These are phyloP conservation scores for Esteya vermicola DNA, from an alignment of 2,329 filamentous ascomycete species.

Conservation along the genomic window DNA sequence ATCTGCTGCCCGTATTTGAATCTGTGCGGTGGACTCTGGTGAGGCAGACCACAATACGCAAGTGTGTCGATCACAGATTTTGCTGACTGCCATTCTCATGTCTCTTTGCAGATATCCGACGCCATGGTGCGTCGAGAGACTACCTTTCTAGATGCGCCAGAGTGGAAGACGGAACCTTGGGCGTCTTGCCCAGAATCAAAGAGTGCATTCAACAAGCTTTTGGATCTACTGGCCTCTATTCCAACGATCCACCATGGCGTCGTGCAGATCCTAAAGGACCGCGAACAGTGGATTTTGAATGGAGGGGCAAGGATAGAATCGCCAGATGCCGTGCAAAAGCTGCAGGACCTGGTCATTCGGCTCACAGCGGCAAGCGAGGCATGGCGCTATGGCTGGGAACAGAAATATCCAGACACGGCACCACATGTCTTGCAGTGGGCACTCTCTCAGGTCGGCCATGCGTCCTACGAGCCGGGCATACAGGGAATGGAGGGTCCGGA, in stretches of 20 bases:
- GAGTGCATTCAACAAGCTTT: constrained; percentile 9
- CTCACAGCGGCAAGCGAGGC: constrained; percentile 1
- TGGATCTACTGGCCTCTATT: constrained; percentile 13
- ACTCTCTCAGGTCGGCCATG: constrained; percentile 5
- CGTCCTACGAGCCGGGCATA: constrained; percentile 10
- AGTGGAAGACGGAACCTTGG: constrained; percentile 14
- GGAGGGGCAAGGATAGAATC: constrained; percentile 5
- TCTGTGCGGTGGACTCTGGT: constrained; percentile 13
- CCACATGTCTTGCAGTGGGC: constrained; percentile 8
- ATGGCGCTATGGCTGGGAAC: constrained; percentile 9
- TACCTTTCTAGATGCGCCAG: constrained; percentile 11
- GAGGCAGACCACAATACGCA: no score
- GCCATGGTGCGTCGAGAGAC: constrained; percentile 12
- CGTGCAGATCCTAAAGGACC: constrained; percentile 6
- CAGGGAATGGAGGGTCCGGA: constrained; percentile 8
- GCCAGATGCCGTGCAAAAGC: constrained; percentile 2
- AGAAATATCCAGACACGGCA: constrained; percentile 2
- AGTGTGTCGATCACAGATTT: neutral
- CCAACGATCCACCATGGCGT: constrained; percentile 11
- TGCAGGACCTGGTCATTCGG: constrained; percentile 4
- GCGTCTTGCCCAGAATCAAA: constrained; percentile 8
- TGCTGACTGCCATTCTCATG: neutral
- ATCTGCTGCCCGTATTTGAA: constrained; percentile 13
- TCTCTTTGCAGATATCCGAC: constrained; percentile 10
- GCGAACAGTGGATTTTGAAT: constrained; percentile 7